phyloP scores from a whole-genome alignment of 495 filamentous ascomycete genomes.

The Penicillium flavigenum region DNA sequence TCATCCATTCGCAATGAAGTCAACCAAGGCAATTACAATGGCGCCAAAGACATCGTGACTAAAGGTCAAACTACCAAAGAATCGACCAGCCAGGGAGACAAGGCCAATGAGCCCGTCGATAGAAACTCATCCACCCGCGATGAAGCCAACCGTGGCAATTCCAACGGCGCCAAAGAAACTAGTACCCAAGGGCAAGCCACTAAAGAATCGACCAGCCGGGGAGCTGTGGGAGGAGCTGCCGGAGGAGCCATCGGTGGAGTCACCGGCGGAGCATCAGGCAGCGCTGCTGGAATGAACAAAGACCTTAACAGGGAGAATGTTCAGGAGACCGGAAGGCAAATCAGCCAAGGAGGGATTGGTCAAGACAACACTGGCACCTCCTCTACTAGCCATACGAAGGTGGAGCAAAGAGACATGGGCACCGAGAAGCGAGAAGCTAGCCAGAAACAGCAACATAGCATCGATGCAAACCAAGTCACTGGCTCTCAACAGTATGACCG shows the following conservation, averaged over 20 bases:
- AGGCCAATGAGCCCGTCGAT: conserved; percentile 14
- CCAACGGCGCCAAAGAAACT: conserved; percentile 12
- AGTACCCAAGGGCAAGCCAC: conserved; percentile 16
- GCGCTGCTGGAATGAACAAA: conserved; percentile 6
- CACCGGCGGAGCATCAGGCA: conserved; percentile 1
- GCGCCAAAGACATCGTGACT: conserved; percentile 13
- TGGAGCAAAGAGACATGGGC: conserved; percentile 2
- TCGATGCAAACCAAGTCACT: background rate
- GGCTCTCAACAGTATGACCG: background rate
- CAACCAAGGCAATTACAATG: conserved; percentile 16
- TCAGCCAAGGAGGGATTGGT: conserved; percentile 4
- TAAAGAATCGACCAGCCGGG: conserved; percentile 7
- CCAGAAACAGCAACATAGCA: background rate
- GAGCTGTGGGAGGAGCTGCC: conserved; percentile 1
- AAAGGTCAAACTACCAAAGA: conserved; percentile 17
- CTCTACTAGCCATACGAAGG: background rate
- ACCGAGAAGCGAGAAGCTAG: background rate
- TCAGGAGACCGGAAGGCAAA: conserved; percentile 11
- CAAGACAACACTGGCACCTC: conserved; percentile 8
- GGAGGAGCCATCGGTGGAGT: conserved; percentile 6
- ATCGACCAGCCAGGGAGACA: conserved; percentile 11
- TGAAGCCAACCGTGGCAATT: conserved; percentile 18
- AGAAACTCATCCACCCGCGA: conserved; percentile 15
- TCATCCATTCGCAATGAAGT: conserved; percentile 13
- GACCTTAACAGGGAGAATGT: conserved; percentile 12